These are phyloP conservation scores for Magnusiomyces fungicola DNA, from an alignment of 1,139 yeast species.

Conservation along the genomic window DNA sequence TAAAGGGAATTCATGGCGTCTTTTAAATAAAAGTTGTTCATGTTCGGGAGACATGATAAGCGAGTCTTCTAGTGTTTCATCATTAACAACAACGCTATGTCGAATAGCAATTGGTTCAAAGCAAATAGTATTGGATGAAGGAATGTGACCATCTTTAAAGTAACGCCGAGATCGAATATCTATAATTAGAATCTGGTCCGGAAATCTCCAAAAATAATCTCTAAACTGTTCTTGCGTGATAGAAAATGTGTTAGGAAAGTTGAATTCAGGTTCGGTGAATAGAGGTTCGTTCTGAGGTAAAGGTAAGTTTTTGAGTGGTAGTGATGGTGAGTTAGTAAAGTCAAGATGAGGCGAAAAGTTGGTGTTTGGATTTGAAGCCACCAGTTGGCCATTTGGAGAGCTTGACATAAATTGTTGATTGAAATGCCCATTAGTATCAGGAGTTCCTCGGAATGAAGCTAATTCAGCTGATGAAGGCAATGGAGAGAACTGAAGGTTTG, in stretches of 20 bases:
- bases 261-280: neutral
- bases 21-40: conserved; percentile 46
- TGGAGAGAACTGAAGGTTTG: neutral
- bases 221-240: neutral
- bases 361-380: neutral
- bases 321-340: neutral
- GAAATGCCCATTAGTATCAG: no score
- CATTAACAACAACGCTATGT: conserved; percentile 44
- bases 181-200: conserved; percentile 41
- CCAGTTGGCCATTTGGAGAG: neutral
- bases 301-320: neutral
- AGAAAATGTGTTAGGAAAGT: neutral
- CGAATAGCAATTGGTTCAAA: conserved; percentile 57
- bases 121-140: conserved; percentile 49
- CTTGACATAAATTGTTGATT: no score
- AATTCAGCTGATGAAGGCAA: neutral
- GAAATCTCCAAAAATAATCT: conserved; percentile 13
- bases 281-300: neutral
- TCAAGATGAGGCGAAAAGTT: neutral
- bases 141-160: conserved; percentile 54
- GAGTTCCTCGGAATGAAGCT: no score
- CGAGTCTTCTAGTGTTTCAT: conserved; percentile 48
- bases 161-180: conserved; percentile 59
- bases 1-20: conserved; percentile 49
- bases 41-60: conserved; percentile 47